Base-by-base conservation (phyloP, 1,284 basidiomycete genomes). In the Austroboletus novae-zelandiae region DNA sequence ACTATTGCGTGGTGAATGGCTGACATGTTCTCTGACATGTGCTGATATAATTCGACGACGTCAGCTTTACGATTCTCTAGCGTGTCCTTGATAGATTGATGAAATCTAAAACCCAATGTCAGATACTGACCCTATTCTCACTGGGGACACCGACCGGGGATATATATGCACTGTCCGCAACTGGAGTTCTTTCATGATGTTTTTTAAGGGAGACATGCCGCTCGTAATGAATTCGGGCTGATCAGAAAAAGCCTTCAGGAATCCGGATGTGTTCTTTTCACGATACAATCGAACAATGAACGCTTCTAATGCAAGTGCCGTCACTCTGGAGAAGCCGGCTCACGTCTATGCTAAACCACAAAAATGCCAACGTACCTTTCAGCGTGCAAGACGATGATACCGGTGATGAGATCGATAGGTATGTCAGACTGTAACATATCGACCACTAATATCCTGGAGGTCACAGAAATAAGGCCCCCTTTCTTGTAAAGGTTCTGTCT, bases 241-340 rank as follows among this genome's bases (percentile, higher is more conserved):
- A 67, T 98, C 96, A 0, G 94, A 94, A 65, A 99, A 98, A 0
- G 94, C 97, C 69, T 99, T 98, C 56, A 98, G 73, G 68, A 98
- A 99, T 2, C 95, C 96, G 6, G 77, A 79, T 68, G 81, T 74
- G 69, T 98, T 98, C 69, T 87, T 84, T 65, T 95, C 86, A 40
- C 94, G 81, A 63, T 89, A 97, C 1, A 97, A 72, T 6, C 94
- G 81, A 42, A 94, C 86, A 37, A 96, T 91, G 70, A 98, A 97
- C 0, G 94, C 91, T 64, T 96, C 94, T 29, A 89, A 74, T 20
- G 86, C 91, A 3, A 91, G 79, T 0, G 91, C 83, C 0, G 89
- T 91, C 8, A 97, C 89, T 61, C 92, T 95, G 43, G 17, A 37
- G 15, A 15, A 44, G n/a, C 8, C 9, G 5, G 23, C 41, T 54